Percentiles rank a stretch among this genome's conserved stretches.
phyloP scores from a whole-genome alignment of 805 yeast genomes.

The Pichia rugopelliculosa region DNA sequence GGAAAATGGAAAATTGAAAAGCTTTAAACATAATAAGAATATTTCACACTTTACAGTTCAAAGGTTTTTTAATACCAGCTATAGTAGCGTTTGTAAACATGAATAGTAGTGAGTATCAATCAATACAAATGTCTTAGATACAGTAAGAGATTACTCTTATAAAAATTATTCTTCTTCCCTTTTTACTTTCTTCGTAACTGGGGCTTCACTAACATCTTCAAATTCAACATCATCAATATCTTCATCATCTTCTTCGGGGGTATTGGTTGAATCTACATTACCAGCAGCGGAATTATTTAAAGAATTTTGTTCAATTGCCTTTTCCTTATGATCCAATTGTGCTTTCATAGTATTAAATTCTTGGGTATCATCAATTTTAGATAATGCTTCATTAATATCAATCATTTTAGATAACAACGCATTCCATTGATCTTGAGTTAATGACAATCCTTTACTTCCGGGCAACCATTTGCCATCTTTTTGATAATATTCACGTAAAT shows the following conservation, averaged over 20 bases:
- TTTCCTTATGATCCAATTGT: slow-evolving; percentile 1
- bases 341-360: slow-evolving; percentile 17
- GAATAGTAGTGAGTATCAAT: too few species aligned
- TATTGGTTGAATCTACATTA: background rate
- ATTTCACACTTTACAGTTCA: too few species aligned
- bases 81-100: too few species aligned
- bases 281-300: background rate
- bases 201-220: slow-evolving; percentile 16
- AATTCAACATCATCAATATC: slow-evolving; percentile 16
- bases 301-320: slow-evolving; percentile 1
- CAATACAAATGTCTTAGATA: background rate
- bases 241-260: slow-evolving; percentile 14
- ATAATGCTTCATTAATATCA: slow-evolving; percentile 46
- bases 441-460: slow-evolving; percentile 69
- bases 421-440: slow-evolving; percentile 51
- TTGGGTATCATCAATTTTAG: slow-evolving; percentile 23
- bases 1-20: too few species aligned
- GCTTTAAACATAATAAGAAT: too few species aligned
- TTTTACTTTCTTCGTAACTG: slow-evolving; percentile 10
- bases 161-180: background rate
- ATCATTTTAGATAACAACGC: slow-evolving; percentile 38
- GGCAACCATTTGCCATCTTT: slow-evolving; percentile 57
- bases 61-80: too few species aligned
- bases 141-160: background rate
- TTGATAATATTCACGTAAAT: slow-evolving; percentile 78